Base-by-base conservation (phyloP, 2,329 filamentous ascomycete species). In the Fusarium bactridioides region DNA sequence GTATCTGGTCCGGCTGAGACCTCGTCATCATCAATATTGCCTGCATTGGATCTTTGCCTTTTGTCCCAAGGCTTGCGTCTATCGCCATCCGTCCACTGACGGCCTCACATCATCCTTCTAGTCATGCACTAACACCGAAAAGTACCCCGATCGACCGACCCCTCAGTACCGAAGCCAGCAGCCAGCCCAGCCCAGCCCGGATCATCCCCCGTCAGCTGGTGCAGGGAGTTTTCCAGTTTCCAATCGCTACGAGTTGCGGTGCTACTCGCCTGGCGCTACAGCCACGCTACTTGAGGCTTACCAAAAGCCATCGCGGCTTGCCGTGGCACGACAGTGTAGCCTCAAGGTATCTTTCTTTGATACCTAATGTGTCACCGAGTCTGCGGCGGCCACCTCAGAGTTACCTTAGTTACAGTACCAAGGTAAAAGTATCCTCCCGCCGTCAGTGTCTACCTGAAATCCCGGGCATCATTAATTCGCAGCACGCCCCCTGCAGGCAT, bases 81-180 rank as follows among this genome's bases (percentile, higher is more conserved):
- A 61, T 74, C 71, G 71, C 71, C 71, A 62, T 71, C 63, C 63
- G 50, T 56, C 61, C 67, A 56, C 45, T 55, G 38, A 65, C 48
- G 66, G 63, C 45, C 62, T 73, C 57, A 55, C 66, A 66, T 63
- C 61, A 56, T 63, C 70, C 47, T 57, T 63, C 50, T 56, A 45
- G 50, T 56, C 38, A 35, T 41, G 56, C 72, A 61, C 72, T 74
- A 74, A 62, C 65, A 63, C 72, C 59, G 33, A 72, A 74, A 53
- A 72, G 72, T 74, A 60, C 72, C 55, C 58, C 45, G 72, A 74
- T 73, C 69, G 72, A 73, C 72, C 61, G 58, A 60, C 64, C 72
- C 65, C 72, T 68, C 70, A 72, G 69, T 67, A 68, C 74, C 71
- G 61, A 76, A 73, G 73, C 65, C 69, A 75, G 63, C 65, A 73